A percentile compares a stretch with the other conserved stretches of the same genome.
Conservation (phyloP, 352 stramenopile genomes). For the Phytophthora ramorum region DNA sequence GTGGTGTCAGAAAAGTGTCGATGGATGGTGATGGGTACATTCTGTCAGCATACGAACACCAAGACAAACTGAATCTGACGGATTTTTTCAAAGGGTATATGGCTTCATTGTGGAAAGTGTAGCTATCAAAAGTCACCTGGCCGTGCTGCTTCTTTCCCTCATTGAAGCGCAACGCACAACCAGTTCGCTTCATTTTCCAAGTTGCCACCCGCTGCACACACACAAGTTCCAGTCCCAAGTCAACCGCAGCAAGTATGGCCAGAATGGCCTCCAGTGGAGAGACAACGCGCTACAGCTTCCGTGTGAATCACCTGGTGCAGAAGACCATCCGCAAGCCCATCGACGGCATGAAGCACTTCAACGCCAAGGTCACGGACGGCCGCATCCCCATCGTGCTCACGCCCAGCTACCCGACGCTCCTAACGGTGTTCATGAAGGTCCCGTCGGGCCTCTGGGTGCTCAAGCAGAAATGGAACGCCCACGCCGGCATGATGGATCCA, state of each 20-base stretch:
- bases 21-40: constrained; percentile 19
- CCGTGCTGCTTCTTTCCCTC: not conserved
- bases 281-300: constrained; percentile 29
- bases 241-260: not conserved
- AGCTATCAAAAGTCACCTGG: not conserved
- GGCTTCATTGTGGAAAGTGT: constrained; percentile 5
- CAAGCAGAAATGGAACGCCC: constrained; percentile 88
- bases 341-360: constrained; percentile 65
- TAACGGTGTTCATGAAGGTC: constrained; percentile 62
- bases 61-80: constrained; percentile 20
- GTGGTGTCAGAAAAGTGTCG: constrained; percentile 6
- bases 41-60: constrained; percentile 15
- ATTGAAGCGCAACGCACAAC: constrained; percentile 12
- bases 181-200: constrained; percentile 17
- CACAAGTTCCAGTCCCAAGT: not conserved
- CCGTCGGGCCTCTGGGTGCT: constrained; percentile 81
- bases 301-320: constrained; percentile 59
- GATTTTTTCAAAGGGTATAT: constrained; percentile 14
- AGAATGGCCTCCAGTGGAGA: constrained; percentile 4
- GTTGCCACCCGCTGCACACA: not conserved
- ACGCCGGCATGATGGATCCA: constrained; percentile 80
- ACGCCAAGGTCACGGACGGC: constrained; percentile 56
- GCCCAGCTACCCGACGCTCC: constrained; percentile 58
- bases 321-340: constrained; percentile 60
- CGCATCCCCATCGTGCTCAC: constrained; percentile 74